Evolutionary conservation across 139 green algal genomes (phyloP).

Genomic region (Yamagishiella unicocca): DNA sequence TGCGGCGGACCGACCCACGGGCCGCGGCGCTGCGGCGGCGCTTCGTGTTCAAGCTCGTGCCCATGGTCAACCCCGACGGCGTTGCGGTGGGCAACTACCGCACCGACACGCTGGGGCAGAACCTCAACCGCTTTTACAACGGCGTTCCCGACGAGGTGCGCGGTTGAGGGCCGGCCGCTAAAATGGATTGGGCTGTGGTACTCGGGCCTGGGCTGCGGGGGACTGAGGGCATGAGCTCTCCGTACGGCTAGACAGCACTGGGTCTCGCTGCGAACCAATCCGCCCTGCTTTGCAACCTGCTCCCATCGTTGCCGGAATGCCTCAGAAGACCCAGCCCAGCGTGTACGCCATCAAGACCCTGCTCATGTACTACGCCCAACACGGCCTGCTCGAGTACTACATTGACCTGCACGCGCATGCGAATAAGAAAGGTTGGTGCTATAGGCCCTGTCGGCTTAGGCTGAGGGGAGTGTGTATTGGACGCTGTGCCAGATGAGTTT

Average conservation of each 20-base stretch:
- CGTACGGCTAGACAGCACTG: too few relatives aligned
- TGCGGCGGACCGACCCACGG: slow-evolving; percentile 62
- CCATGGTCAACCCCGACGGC: slow-evolving; percentile 76
- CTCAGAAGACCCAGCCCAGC: slow-evolving; percentile 59
- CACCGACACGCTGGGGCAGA: slow-evolving; percentile 67
- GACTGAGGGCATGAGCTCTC: too few relatives aligned
- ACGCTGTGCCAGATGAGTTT: too few relatives aligned
- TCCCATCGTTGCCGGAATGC: not conserved
- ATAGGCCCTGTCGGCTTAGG: too few relatives aligned
- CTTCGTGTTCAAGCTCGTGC: slow-evolving; percentile 81
- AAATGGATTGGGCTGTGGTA: not conserved
- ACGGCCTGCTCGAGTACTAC: slow-evolving; percentile 64
- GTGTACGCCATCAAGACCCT: slow-evolving; percentile 67
- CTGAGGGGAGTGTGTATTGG: too few relatives aligned
- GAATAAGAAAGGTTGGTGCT: slow-evolving; percentile 67
- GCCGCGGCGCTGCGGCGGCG: slow-evolving; percentile 58
- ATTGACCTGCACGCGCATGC: slow-evolving; percentile 78
- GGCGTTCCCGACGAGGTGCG: slow-evolving; percentile 50
- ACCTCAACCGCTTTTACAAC: slow-evolving; percentile 77
- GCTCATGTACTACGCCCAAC: slow-evolving; percentile 55
- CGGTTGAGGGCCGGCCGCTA: not conserved
- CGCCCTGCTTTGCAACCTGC: too few relatives aligned
- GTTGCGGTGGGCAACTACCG: slow-evolving; percentile 73
- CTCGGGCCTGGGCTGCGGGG: too few relatives aligned
- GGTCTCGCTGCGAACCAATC: too few relatives aligned